Evolutionary conservation across 495 filamentous ascomycete species (phyloP).

Genomic region (Sabuloglossum arenarium): DNA sequence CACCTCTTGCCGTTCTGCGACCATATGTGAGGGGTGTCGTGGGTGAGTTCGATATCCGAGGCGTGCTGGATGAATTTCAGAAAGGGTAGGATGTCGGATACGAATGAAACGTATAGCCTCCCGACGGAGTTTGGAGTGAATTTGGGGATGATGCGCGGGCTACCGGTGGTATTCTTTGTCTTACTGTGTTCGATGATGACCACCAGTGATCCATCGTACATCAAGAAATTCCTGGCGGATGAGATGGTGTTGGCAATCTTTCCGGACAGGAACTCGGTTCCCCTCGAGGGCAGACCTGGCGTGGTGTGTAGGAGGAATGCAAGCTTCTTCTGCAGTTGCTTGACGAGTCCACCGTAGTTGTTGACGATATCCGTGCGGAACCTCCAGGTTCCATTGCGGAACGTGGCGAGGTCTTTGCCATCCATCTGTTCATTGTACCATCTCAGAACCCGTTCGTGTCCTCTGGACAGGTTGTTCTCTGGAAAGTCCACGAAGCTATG

Average conservation of each 20-base stretch:
- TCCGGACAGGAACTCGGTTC: not conserved
- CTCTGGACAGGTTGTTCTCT: not conserved
- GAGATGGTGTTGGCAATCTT: not conserved
- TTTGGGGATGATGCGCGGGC: not conserved
- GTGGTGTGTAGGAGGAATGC: not conserved
- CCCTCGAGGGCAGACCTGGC: not conserved
- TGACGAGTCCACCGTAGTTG: not conserved
- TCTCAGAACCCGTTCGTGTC: not conserved
- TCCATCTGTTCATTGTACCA: too few species aligned
- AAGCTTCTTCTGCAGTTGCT: not conserved
- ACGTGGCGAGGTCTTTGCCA: not conserved
- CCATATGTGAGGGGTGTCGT: not conserved
- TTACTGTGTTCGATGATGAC: not conserved
- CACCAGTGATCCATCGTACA: not conserved
- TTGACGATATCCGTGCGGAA: not conserved
- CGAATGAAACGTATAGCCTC: not conserved
- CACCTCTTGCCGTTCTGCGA: too few species aligned
- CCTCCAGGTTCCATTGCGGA: not conserved
- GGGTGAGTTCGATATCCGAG: not conserved
- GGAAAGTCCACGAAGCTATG: not conserved
- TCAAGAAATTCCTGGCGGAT: not conserved
- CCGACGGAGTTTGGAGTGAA: not conserved
- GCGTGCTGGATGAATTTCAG: not conserved
- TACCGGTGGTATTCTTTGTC: not conserved
- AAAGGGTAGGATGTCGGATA: not conserved